Evolutionary conservation across 208 protist species (phyloP), one percentile per base, ranked within the genome.

Genomic region (Trypanosoma brucei): DNA sequence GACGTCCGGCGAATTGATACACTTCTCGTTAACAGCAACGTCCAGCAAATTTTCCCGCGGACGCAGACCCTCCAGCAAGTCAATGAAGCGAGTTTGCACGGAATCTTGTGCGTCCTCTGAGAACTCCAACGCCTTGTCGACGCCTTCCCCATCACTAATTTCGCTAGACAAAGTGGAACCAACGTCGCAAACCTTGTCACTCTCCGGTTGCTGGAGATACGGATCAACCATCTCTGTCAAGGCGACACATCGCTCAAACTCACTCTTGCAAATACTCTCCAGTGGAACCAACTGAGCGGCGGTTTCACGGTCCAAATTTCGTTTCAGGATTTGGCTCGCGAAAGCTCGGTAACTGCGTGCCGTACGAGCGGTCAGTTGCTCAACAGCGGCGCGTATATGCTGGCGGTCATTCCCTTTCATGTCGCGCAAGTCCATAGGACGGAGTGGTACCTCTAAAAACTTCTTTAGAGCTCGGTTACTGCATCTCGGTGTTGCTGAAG

Each of bases 21-120:
- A 59, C 3, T 72, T 63, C 59, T 94, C 88, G 66, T 94, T 92
- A 51, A 94, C 79, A 54, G 90, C 75, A 34, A 91, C 77, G 55
- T 94, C 79, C 14, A 94, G 64, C 40, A 91, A 46, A 40, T 85
- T 84, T 59, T 89, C 71, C 53, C 83, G 67, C 9, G 84, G 88
- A 4, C 86, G 76, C 30, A 94, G 72, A 34, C 83, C 48, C 52
- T 83, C 78, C 44, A 94, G 69, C 3, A 77, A 76, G 30, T 67
- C 60, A 34, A 73, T 53, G 49, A 73, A 67, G 31, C 36, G 52
- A 13, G 39, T 57, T 14, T 9, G 36, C 33, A 44, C 46, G 7
- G 54, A 54, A 14, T 5, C 13, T 45, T 1, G 31, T 39, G 51
- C 56, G 51, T 44, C n/a, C 7, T 2, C 31, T 3, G 48, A 22